Base-by-base conservation (phyloP, 2,329 filamentous ascomycete genomes). In the Aspergillus sp. region DNA sequence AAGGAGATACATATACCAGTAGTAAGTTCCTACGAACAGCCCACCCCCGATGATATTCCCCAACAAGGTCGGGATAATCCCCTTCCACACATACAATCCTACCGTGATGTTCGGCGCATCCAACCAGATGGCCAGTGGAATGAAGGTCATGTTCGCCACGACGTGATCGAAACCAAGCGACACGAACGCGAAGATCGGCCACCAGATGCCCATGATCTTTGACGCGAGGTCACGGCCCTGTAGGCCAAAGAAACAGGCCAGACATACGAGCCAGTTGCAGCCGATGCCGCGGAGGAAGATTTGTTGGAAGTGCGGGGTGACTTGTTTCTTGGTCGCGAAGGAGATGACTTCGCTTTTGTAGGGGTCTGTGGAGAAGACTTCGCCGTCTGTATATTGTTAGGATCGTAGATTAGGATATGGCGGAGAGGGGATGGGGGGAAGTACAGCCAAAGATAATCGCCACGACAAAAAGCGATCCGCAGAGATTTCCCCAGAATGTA, bases 231-330 rank as follows among this genome's bases (percentile, higher is more conserved):
- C 83, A 2, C 81, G 78, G 5, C 80, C 81, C 58, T 82, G 80
- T 3, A 81, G 73, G 0, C 65, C 68, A 6, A 73, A 64, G 56
- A 71, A 86, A 48, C 81, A 79, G 0, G 82, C 82, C 25, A 86
- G 71, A 59, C 82, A 84, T 2, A 86, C 83, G 0, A 87, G 78
- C 83, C 83, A 86, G 71, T 86, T 86, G 65, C 80, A 82, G 4
- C 83, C 81, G 48, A 86, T 84, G 1, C 73, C 84, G 44, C 81
- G 77, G 0, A 86, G 70, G 66, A 86, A 84, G 54, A 86, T 82
- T 58, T 81, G 77, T 53, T 83, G 80, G 74, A 82, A 83, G 2
- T 75, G 64, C 0, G 83, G 83, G 0, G 71, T 75, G 8, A 84
- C 70, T 62, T 79, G 80, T 63, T 86, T 86, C 17, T 77, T 75